phyloP scores from a whole-genome alignment of 805 yeast genomes.

The Millerozyma miso region DNA sequence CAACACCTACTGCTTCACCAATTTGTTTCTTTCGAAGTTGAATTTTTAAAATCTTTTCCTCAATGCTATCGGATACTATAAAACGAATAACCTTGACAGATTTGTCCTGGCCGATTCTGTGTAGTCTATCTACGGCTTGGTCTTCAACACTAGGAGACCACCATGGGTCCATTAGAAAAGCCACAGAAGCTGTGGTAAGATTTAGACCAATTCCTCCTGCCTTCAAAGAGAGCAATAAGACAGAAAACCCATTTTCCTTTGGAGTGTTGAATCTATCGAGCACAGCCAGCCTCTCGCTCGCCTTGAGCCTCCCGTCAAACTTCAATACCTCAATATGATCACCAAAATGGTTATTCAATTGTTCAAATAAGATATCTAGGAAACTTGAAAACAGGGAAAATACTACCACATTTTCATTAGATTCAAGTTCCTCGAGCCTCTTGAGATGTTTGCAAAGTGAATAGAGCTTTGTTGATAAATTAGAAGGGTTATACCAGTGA shows the following conservation, averaged over 20 bases:
- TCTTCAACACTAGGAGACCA: slow-evolving; percentile 93
- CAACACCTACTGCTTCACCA: slow-evolving; percentile 75
- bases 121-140: slow-evolving; percentile 88
- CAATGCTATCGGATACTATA: slow-evolving; percentile 78
- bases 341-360: slow-evolving; percentile 37
- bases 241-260: slow-evolving; percentile 33
- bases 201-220: slow-evolving; percentile 96
- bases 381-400: slow-evolving; percentile 89
- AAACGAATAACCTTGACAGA: slow-evolving; percentile 74
- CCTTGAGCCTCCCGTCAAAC: slow-evolving; percentile 76
- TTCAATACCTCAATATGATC: slow-evolving; percentile 55
- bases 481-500: slow-evolving; percentile 45
- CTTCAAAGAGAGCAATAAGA: slow-evolving; percentile 70
- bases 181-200: slow-evolving; percentile 77
- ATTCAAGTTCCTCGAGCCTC: slow-evolving; percentile 47
- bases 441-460: slow-evolving; percentile 62
- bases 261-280: slow-evolving; percentile 48
- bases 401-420: slow-evolving; percentile 74
- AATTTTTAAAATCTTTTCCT: slow-evolving; percentile 80
- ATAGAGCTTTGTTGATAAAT: slow-evolving; percentile 66
- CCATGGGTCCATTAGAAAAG: slow-evolving; percentile 94
- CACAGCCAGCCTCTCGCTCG: slow-evolving; percentile 60
- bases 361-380: slow-evolving; percentile 67
- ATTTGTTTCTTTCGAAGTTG: slow-evolving; percentile 80
- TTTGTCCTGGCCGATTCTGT: slow-evolving; percentile 79